Evolutionary conservation across 1,139 yeast species (phyloP), one percentile per base, ranked within the genome.

Genomic region (Yamadazyma blattariae): DNA sequence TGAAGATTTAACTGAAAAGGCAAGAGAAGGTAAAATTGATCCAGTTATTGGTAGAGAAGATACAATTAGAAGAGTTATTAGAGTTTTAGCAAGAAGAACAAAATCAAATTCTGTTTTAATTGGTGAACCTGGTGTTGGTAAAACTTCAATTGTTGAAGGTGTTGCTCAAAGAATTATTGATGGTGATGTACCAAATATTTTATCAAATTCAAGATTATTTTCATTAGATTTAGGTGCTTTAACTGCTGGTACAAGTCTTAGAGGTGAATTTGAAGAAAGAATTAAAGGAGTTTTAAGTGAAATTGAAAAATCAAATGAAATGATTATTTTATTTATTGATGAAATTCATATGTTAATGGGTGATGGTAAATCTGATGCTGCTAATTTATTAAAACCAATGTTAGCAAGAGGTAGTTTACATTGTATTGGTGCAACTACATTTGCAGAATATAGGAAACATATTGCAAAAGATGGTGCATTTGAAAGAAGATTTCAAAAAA

Each of bases 101-200:
- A 92, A 92, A 64, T 89, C 97, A 4, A 94, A 94, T 56, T 96
- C 98, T 11, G 92, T 95, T 47, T 69, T 92, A 46, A 88, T 92
- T 53, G 99, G 99, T 72, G 97, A 92, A 54, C 96, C 98, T 23
- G 99, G 99, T 77, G 97, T 92, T 35, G 99, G 99, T 72, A 92
- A 92, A 66, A 94, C 98, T 25, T 86, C 96, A 15, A 90, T 92
- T 51, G 96, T 90, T 34, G 99, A 92, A 68, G 98, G 98, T 48
- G 97, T 92, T 39, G 97, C 98, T 12, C 97, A 92, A 64, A 77
- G 98, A 65, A 89, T 92, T 45, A 82, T 92, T 42, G 97, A 92
- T 54, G 88, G 87, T 40, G 99, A 92, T 62, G 96, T 94, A 13
- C 98, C 98, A 29, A 77, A 81, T 32, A 85, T 90, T 42, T 72